Evolutionary conservation across 805 yeast species (phyloP), one percentile per base, ranked within the genome.

Genomic region (Pichia phayaonensis): DNA sequence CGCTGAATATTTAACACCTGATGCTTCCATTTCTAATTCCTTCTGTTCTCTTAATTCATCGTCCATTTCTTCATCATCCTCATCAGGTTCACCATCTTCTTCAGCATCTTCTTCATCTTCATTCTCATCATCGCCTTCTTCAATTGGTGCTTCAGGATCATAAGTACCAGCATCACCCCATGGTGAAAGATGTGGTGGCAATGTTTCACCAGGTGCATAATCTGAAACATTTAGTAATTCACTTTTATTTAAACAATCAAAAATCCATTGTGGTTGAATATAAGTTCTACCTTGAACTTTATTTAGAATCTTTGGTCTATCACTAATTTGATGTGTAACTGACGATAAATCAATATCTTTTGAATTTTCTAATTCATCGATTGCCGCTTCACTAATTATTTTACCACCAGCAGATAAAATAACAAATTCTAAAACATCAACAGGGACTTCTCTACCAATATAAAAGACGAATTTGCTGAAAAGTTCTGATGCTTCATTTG

Each of bases 121-220:
- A 2, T 61, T 76, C 12, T 61, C 79, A 2, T 64, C 77, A 13
- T 67, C 79, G 18, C 46, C 68, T 8, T 61, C 69, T 34, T 61
- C 75, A 15, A 66, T 60, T 31, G 68, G 68, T 31, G 79, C 84
- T 51, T 76, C 81, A 61, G 99, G 98, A 68, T 92, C 81, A 71
- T 94, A 94, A 49, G 83, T 84, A 60, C 85, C 89, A 45, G 90
- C 79, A 72, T 94, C 99, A 59, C 98, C 98, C 98, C 99, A 94
- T 73, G 99, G 99, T 47, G 96, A 87, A 62, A 94, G 74, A 69
- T 94, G 99, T 38, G 99, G 97, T 43, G 99, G 99, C 56, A 94
- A 75, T 5, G 88, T 73, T 71, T 92, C 97, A 50, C 99, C 99
- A 6, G 97, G 96, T 42, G 95, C 86, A 64, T 94, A 94, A 49